Conservation (phyloP, 768 basidiomycete species). For the Podaxis pistillaris region DNA sequence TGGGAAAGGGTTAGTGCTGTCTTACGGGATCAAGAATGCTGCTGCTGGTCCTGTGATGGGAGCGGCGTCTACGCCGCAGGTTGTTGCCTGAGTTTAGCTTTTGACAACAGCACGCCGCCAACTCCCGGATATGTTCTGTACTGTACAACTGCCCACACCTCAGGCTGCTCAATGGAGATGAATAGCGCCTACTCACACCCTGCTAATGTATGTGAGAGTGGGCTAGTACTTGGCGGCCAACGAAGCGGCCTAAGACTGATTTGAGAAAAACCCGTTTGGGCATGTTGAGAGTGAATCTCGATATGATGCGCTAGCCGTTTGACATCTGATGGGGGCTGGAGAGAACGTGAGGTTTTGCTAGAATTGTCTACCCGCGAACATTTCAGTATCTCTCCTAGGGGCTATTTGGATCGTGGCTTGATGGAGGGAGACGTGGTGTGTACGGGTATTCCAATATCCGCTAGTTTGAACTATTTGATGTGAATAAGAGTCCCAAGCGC, state of each 20-base stretch:
- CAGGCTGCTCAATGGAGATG: neutral
- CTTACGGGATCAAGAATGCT: neutral
- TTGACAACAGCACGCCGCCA: neutral
- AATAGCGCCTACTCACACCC: neutral
- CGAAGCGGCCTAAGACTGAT: neutral
- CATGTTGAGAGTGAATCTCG: slow-evolving; percentile 8
- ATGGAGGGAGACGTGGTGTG: neutral
- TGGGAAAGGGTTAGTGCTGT: neutral
- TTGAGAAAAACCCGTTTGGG: slow-evolving; percentile 6
- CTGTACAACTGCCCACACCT: neutral
- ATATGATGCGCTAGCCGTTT: neutral
- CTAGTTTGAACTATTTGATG: neutral
- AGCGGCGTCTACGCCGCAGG: neutral
- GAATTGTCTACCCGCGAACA: slow-evolving; percentile 14
- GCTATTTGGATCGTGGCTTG: neutral
- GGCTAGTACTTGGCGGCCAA: neutral
- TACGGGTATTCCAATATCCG: neutral
- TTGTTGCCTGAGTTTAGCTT: neutral
- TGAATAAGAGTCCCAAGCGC: neutral
- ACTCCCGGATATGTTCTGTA: neutral
- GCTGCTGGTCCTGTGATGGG: neutral
- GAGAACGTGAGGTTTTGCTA: neutral
- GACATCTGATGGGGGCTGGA: neutral
- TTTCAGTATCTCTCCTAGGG: neutral
- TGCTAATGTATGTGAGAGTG: neutral